phyloP scores from a whole-genome alignment of 345 rosid species.

The Aethionema arabicum region DNA sequence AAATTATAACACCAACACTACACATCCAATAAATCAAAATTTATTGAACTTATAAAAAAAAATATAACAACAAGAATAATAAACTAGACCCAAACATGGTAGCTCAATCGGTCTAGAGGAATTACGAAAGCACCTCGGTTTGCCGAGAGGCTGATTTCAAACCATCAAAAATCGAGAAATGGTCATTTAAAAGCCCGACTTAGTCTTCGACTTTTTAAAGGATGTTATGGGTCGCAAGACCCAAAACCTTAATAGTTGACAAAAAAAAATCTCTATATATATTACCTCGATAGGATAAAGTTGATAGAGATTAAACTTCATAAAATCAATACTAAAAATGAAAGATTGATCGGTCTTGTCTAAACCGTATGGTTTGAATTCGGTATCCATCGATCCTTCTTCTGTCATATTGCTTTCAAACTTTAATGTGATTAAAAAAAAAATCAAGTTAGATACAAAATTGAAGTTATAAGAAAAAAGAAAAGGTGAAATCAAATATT shows the following conservation, averaged over 20 bases:
- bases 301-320: background rate
- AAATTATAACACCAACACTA: too few relatives aligned
- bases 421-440: background rate
- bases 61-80: background rate
- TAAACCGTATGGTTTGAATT: background rate
- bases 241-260: too few relatives aligned
- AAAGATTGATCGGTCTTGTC: background rate
- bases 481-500: too few relatives aligned
- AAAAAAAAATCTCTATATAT: too few relatives aligned
- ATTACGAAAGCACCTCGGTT: too few relatives aligned
- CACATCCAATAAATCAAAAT: too few relatives aligned
- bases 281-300: too few relatives aligned
- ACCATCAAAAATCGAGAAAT: too few relatives aligned
- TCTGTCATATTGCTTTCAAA: background rate
- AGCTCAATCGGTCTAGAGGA: conserved; percentile 1
- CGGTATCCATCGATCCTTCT: background rate
- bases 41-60: background rate
- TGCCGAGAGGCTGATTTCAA: too few relatives aligned
- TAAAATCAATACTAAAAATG: background rate
- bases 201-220: too few relatives aligned
- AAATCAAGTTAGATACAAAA: background rate
- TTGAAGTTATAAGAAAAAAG: background rate
- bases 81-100: background rate
- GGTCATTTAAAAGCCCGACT: too few relatives aligned
- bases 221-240: too few relatives aligned